Evolutionary conservation across 2,329 filamentous ascomycete genomes (phyloP).

Genomic region (Colletotrichum destructivum): DNA sequence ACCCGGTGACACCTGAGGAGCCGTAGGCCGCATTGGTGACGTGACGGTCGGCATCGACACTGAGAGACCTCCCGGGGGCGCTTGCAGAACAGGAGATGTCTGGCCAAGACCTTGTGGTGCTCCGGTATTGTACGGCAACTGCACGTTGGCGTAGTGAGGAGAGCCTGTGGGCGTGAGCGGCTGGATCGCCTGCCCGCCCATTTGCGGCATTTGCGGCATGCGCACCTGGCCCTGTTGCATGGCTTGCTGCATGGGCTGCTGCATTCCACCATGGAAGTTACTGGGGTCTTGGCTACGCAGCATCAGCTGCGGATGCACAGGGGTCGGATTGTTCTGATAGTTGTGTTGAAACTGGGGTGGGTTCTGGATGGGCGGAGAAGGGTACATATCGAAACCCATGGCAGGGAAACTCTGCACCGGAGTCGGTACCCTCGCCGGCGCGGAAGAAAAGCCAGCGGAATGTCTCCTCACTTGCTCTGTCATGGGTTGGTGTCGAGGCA

Average conservation of each 20-base stretch:
- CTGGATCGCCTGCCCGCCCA: slow-evolving; percentile 2
- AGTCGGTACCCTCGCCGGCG: background rate
- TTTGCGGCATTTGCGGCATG: slow-evolving; percentile 16
- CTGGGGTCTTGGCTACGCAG: slow-evolving; percentile 7
- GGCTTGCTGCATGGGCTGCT: slow-evolving; percentile 8
- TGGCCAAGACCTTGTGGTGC: slow-evolving; percentile 13
- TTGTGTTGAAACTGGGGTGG: background rate
- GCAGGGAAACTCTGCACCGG: slow-evolving; percentile 1
- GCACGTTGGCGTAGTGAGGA: slow-evolving; percentile 23
- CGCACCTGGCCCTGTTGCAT: slow-evolving; percentile 4
- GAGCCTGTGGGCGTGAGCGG: slow-evolving; percentile 33
- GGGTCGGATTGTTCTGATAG: background rate
- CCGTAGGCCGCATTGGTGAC: slow-evolving; percentile 16
- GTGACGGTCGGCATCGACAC: slow-evolving; percentile 24
- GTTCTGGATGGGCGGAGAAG: slow-evolving; percentile 20
- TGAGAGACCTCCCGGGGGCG: slow-evolving; percentile 29
- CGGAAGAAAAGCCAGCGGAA: slow-evolving; percentile 13
- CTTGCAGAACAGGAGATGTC: slow-evolving; percentile 27
- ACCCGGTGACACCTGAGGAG: background rate
- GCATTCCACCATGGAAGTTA: background rate
- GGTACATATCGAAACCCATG: slow-evolving; percentile 19
- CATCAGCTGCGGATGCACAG: slow-evolving; percentile 8
- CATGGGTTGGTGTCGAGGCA: slow-evolving; percentile 12
- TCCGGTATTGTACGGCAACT: slow-evolving; percentile 13
- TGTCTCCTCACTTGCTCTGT: slow-evolving; percentile 6